These are phyloP conservation scores for Euphorbia celastroides DNA, from an alignment of 441 rosid species.

Conservation along the genomic window DNA sequence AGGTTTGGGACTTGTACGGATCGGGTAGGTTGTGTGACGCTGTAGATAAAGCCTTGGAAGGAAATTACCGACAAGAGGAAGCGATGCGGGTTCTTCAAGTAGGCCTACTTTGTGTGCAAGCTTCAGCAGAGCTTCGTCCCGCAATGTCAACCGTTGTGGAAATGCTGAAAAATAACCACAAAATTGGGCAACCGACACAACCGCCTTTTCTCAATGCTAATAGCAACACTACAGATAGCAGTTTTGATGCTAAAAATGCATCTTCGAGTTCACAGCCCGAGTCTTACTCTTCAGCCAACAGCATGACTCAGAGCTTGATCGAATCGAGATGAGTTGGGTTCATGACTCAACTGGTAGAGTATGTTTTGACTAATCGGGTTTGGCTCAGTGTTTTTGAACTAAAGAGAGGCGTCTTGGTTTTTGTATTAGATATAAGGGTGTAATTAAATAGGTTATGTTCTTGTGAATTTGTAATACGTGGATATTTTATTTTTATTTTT, in stretches of 20 bases:
- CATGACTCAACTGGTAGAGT: neutral
- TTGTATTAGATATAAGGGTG: neutral
- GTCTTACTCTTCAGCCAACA: slow-evolving; percentile 39
- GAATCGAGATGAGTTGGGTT: slow-evolving; percentile 35
- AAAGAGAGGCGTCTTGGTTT: neutral
- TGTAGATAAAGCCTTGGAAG: slow-evolving; percentile 54
- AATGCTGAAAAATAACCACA: slow-evolving; percentile 42
- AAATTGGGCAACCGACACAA: slow-evolving; percentile 58
- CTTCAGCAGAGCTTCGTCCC: slow-evolving; percentile 75
- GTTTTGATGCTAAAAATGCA: slow-evolving; percentile 9
- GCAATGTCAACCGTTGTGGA: slow-evolving; percentile 64
- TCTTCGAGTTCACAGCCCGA: slow-evolving; percentile 28
- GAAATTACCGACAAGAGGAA: slow-evolving; percentile 39
- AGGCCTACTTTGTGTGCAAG: slow-evolving; percentile 77
- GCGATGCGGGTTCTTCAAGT: slow-evolving; percentile 50
- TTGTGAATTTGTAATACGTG: neutral
- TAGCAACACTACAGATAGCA: slow-evolving; percentile 23
- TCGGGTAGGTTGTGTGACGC: slow-evolving; percentile 38
- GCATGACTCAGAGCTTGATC: slow-evolving; percentile 36
- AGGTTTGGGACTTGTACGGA: slow-evolving; percentile 63
- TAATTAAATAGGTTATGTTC: neutral
- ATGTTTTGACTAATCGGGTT: neutral
- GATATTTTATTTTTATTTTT: neutral
- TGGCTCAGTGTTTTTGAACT: neutral
- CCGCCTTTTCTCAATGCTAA: slow-evolving; percentile 67